These are phyloP conservation scores for Glonium stellatum DNA, from an alignment of 495 filamentous ascomycete genomes.

Conservation along the genomic window DNA sequence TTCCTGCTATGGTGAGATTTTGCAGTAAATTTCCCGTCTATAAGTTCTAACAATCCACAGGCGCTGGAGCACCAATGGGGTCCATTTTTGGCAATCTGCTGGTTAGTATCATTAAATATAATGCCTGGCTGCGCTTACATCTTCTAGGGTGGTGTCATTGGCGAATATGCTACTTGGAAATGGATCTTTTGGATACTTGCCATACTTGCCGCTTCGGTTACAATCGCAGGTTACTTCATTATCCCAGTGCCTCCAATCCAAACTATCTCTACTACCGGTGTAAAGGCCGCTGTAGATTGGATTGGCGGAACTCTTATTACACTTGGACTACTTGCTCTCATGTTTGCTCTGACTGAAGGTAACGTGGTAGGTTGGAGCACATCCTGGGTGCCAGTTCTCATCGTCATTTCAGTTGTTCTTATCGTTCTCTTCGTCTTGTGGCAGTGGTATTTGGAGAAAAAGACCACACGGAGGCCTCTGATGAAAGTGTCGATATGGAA, in stretches of 20 bases:
- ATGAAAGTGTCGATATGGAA: constrained; percentile 54
- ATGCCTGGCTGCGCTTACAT: constrained; percentile 3
- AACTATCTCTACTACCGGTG: constrained; percentile 1
- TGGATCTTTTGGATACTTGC: constrained; percentile 46
- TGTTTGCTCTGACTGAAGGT: constrained; percentile 59
- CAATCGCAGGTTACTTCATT: constrained; percentile 30
- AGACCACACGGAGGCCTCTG: constrained; percentile 43
- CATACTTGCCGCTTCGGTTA: constrained; percentile 28
- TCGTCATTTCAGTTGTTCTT: constrained; percentile 55
- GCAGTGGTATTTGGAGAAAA: constrained; percentile 54
- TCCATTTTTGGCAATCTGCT: constrained; percentile 51
- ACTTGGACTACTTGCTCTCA: constrained; percentile 42
- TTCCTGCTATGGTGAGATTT: constrained; percentile 24
- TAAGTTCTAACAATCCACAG: background rate
- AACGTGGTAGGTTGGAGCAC: constrained; percentile 62
- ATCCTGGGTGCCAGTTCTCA: constrained; percentile 56
- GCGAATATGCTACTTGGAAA: constrained; percentile 51
- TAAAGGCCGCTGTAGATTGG: constrained; percentile 32
- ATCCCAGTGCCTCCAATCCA: constrained; percentile 27
- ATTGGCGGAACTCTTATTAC: constrained; percentile 36
- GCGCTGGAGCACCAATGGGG: constrained; percentile 39
- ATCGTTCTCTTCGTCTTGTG: constrained; percentile 55
- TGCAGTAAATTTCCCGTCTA: background rate
- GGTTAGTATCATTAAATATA: constrained; percentile 5
- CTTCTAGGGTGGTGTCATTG: constrained; percentile 43